A percentile compares a stretch with the other conserved stretches of the same genome.
Evolutionary conservation across 1,139 yeast genomes (phyloP).

Genomic region (Meyerozyma carpophila): DNA sequence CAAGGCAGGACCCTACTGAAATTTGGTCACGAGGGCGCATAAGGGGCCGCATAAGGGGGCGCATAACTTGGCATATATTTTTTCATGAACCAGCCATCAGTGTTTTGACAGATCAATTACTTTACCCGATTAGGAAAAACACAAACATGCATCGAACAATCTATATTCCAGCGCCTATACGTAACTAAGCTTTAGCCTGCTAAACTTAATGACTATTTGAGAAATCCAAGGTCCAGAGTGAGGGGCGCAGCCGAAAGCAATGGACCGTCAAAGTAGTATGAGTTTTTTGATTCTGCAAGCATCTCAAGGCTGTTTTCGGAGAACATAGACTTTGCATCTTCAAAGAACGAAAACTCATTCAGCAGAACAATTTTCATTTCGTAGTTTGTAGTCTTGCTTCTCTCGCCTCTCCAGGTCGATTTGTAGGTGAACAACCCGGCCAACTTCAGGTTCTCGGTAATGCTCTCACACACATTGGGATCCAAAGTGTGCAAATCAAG

Average conservation of each 20-base stretch:
- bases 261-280: neutral
- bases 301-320: neutral
- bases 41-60: too few relatives aligned
- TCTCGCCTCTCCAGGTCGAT: slow-evolving; percentile 1
- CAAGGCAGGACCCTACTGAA: neutral
- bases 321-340: neutral
- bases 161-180: neutral
- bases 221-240: neutral
- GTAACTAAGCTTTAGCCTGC: neutral
- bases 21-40: neutral
- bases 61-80: neutral
- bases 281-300: neutral
- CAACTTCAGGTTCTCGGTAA: neutral
- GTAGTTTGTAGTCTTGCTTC: neutral
- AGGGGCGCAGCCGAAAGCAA: neutral
- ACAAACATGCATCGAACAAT: neutral
- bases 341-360: neutral
- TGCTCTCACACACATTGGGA: slow-evolving; percentile 1
- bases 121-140: neutral
- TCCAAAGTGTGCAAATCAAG: neutral
- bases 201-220: neutral
- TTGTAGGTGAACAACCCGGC: neutral
- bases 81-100: slow-evolving; percentile 1
- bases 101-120: neutral
- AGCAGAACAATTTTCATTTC: neutral